These are phyloP conservation scores for Fusarium sp. DNA, from an alignment of 2,329 filamentous ascomycete genomes.

Conservation along the genomic window DNA sequence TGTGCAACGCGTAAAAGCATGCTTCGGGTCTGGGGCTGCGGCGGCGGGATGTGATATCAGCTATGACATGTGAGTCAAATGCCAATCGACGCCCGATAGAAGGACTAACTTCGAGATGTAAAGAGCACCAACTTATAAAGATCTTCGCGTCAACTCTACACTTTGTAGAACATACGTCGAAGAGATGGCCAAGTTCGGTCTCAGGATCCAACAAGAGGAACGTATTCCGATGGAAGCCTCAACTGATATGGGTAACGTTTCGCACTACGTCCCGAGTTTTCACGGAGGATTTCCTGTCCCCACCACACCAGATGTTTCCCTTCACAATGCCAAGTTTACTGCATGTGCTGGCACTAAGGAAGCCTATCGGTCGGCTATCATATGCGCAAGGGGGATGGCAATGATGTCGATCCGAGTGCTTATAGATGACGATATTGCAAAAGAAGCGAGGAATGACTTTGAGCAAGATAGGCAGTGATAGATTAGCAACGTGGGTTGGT, in stretches of 20 bases:
- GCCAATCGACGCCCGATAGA: background rate
- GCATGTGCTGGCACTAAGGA: no score
- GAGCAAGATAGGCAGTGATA: no score
- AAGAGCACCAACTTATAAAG: constrained; percentile 54
- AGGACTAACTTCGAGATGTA: background rate
- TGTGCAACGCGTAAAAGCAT: background rate
- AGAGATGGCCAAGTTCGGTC: constrained; percentile 60
- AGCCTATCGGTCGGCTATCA: no score
- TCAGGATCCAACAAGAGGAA: constrained; percentile 53
- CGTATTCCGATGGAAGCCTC: constrained; percentile 58
- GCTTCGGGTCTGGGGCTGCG: background rate
- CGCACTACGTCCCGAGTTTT: constrained; percentile 63
- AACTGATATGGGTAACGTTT: constrained; percentile 69
- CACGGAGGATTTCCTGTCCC: constrained; percentile 65
- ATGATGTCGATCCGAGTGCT: no score
- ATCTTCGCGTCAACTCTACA: constrained; percentile 62
- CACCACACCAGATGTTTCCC: constrained; percentile 23
- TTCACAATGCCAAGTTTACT: no score
- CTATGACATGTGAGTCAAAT: background rate
- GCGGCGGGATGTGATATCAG: background rate
- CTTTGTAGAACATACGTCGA: constrained; percentile 61
- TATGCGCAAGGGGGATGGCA: no score
- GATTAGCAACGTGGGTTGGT: no score
- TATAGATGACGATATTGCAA: no score
- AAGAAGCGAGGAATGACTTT: no score